Percentiles rank a stretch among this genome's conserved stretches.
Conservation (phyloP, 768 basidiomycete genomes). For the Boletus insuetus region DNA sequence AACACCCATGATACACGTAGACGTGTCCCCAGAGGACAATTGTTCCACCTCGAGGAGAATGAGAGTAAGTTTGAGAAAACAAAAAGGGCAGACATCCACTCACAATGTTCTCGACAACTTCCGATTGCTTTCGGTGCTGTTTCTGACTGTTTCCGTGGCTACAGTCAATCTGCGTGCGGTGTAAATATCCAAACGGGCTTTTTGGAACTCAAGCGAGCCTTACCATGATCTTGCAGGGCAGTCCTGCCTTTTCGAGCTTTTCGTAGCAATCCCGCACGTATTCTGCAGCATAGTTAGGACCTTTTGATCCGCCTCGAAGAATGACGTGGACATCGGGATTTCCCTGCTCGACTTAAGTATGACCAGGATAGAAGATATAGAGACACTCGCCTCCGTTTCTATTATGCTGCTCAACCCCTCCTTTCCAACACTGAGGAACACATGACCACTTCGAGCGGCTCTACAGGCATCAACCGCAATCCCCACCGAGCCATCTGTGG, state of each 20-base stretch:
- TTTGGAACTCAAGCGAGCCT: constrained; percentile 12
- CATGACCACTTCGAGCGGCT: constrained; percentile 86
- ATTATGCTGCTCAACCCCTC: constrained; percentile 93
- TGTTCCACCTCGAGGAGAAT: constrained; percentile 56
- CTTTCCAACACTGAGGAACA: constrained; percentile 96
- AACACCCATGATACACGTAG: constrained; percentile 78
- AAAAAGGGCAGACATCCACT: constrained; percentile 24
- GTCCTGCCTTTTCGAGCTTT: constrained; percentile 75
- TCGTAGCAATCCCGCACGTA: constrained; percentile 72
- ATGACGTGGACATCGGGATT: constrained; percentile 95
- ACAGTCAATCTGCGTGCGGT: constrained; percentile 74
- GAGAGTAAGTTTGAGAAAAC: constrained; percentile 11
- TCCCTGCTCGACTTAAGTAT: constrained; percentile 47
- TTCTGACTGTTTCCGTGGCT: constrained; percentile 96
- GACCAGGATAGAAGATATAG: not conserved
- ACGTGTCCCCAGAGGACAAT: constrained; percentile 68
- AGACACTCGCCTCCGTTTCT: constrained; percentile 72
- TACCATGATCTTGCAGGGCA: constrained; percentile 86
- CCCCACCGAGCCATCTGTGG: constrained; percentile 88
- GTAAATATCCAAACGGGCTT: not conserved
- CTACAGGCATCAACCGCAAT: constrained; percentile 96
- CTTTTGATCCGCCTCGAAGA: constrained; percentile 83
- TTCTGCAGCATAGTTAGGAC: constrained; percentile 85
- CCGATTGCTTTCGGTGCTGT: constrained; percentile 83
- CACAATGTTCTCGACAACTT: constrained; percentile 90